Percentiles rank a stretch among this genome's conserved stretches.
These are phyloP conservation scores for Moesziomyces parantarcticus DNA, from an alignment of 1,284 basidiomycete species.

Conservation along the genomic window DNA sequence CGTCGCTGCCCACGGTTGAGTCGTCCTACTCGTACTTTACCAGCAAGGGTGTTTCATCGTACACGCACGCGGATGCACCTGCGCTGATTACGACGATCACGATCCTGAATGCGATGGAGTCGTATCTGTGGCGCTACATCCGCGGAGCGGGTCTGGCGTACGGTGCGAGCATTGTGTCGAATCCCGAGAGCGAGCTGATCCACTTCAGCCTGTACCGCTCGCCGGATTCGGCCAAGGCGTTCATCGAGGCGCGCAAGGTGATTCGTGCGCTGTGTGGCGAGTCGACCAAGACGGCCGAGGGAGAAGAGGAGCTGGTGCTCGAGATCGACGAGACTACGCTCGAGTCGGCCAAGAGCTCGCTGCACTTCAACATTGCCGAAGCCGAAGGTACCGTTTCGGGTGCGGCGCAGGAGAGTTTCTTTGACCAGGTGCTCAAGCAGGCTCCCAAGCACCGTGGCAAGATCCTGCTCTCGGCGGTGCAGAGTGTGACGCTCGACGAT, in stretches of 20 bases:
- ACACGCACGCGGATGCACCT: constrained; percentile 81
- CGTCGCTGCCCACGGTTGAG: constrained; percentile 92
- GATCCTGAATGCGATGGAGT: constrained; percentile 91
- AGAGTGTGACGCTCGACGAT: constrained; percentile 81
- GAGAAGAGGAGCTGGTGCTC: constrained; percentile 5
- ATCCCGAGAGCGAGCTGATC: constrained; percentile 84
- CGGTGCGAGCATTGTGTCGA: constrained; percentile 82
- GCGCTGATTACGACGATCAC: constrained; percentile 85
- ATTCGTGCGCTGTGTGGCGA: constrained; percentile 65
- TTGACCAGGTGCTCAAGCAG: constrained; percentile 52
- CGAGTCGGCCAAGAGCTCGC: constrained; percentile 89
- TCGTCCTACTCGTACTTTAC: constrained; percentile 87
- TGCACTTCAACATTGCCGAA: constrained; percentile 85
- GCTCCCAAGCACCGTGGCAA: constrained; percentile 58
- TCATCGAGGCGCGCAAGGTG: constrained; percentile 76
- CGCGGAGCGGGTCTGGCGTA: constrained; percentile 75
- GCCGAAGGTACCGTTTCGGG: constrained; percentile 83
- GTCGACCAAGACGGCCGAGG: constrained; percentile 68
- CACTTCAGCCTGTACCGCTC: constrained; percentile 81
- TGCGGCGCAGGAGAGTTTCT: constrained; percentile 74
- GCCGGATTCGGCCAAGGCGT: constrained; percentile 87
- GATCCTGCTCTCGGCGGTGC: constrained; percentile 34
- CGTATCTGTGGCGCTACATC: constrained; percentile 81
- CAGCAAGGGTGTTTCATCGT: constrained; percentile 73
- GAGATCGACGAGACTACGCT: constrained; percentile 83